phyloP scores from a whole-genome alignment of 345 rosid genomes.

The Linum tenue region DNA sequence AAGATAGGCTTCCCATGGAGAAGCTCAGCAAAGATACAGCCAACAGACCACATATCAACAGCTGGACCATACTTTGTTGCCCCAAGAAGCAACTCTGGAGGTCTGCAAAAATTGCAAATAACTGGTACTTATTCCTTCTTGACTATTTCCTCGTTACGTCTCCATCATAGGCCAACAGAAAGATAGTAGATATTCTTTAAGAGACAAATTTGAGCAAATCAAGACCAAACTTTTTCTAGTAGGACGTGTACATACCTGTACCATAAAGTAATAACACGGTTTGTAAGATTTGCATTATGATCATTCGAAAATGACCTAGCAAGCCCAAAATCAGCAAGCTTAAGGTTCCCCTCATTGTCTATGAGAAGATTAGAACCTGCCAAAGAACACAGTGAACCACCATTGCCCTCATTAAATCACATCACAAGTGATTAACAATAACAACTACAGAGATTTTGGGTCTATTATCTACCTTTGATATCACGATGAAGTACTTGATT shows the following conservation, averaged over 20 bases:
- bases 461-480: conserved; percentile 57
- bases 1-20: conserved; percentile 82
- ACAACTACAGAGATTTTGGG: neutral
- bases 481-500: conserved; percentile 97
- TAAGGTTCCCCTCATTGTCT: conserved; percentile 83
- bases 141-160: neutral
- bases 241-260: conserved; percentile 47
- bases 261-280: conserved; percentile 91
- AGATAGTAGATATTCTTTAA: neutral
- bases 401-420: conserved; percentile 1
- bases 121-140: neutral
- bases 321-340: conserved; percentile 95
- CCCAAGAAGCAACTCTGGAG: conserved; percentile 94
- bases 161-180: neutral
- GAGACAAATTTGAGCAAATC: neutral
- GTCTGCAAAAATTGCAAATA: conserved; percentile 36
- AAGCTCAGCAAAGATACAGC: conserved; percentile 94
- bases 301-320: conserved; percentile 78
- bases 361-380: conserved; percentile 93
- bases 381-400: conserved; percentile 7
- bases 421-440: neutral
- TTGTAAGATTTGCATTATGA: conserved; percentile 65
- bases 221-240: neutral
- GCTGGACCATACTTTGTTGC: conserved; percentile 93
- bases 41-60: conserved; percentile 97